Base-by-base conservation (phyloP, 2,329 filamentous ascomycete genomes). In the Talaromyces rugulosus region DNA sequence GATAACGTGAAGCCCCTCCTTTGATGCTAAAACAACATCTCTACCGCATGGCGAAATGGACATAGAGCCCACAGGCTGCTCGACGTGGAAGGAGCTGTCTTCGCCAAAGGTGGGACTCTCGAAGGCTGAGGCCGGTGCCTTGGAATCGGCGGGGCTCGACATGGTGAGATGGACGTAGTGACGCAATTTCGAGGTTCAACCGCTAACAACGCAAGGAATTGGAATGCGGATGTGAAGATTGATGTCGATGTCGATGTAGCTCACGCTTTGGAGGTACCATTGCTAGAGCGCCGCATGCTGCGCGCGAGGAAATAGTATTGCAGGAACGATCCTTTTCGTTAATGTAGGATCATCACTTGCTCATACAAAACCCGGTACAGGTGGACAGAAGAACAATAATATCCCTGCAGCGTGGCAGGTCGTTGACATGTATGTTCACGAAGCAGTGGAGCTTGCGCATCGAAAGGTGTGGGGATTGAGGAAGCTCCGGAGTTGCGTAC, bases 11-110 rank as follows among this genome's bases (percentile, higher is more conserved):
- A 97, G 83, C 54, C 93, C 93, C 70, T 95, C 89, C 59, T 91
- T 91, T 83, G 92, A 96, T 60, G 92, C 94, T 66, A 97, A 82
- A 40, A 94, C 93, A 61, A 97, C 87, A 78, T 97, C 94, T 69
- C 94, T 86, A 56, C 94, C 92, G 64, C 89, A 93, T 2, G 93
- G 93, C 23, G 93, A 96, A 76, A 97, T 96, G 63, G 92, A 94
- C 68, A 94, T 93, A 5, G 94, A 96, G 55, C 92, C 92, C 58
- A 96, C 91, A 18, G 83, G 80, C 66, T 87, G 85, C 63, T 93
- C 89, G 58, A 97, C 90, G 70, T 90, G 87, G 68, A 97, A 93
- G 1, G 89, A 90, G 58, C 90, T 89, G 76, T 96, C 89, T 65
- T 89, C 85, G 68, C 92, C 91, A 69, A 96, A 97, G 36, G 90